These are phyloP conservation scores for Dorcoceras hygrometricum DNA, from an alignment of 257 asterid genomes.

Conservation along the genomic window DNA sequence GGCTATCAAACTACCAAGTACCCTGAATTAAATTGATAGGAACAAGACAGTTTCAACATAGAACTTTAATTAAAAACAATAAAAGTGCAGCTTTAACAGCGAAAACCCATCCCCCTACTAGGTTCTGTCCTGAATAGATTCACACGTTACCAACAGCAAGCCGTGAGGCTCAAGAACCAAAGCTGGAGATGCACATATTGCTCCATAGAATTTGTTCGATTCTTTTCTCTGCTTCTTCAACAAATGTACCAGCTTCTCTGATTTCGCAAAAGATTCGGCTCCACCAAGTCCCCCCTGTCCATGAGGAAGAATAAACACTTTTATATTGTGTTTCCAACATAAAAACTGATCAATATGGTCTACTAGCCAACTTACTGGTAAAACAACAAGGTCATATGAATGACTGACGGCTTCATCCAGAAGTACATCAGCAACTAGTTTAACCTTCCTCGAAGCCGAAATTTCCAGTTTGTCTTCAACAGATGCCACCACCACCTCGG, in stretches of 20 bases:
- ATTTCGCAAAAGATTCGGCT: conserved; percentile 77
- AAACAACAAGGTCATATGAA: conserved; percentile 74
- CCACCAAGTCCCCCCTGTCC: conserved; percentile 96
- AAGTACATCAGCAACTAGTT: conserved; percentile 77
- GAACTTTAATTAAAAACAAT: background rate
- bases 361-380: conserved; percentile 58
- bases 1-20: background rate
- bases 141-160: conserved; percentile 59
- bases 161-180: conserved; percentile 85
- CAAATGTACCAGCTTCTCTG: conserved; percentile 65
- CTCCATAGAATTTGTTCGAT: conserved; percentile 67
- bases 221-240: conserved; percentile 82
- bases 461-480: conserved; percentile 68
- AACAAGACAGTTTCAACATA: background rate
- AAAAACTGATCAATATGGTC: background rate
- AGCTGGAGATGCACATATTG: conserved; percentile 97
- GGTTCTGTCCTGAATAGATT: background rate
- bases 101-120: background rate
- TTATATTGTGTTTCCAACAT: background rate
- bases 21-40: background rate
- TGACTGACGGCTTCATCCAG: conserved; percentile 60
- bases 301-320: conserved; percentile 4
- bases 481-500: conserved; percentile 85
- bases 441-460: conserved; percentile 87
- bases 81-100: background rate